These are phyloP conservation scores for Cyclotella baltica DNA, from an alignment of 108 stramenopile genomes.

Conservation along the genomic window DNA sequence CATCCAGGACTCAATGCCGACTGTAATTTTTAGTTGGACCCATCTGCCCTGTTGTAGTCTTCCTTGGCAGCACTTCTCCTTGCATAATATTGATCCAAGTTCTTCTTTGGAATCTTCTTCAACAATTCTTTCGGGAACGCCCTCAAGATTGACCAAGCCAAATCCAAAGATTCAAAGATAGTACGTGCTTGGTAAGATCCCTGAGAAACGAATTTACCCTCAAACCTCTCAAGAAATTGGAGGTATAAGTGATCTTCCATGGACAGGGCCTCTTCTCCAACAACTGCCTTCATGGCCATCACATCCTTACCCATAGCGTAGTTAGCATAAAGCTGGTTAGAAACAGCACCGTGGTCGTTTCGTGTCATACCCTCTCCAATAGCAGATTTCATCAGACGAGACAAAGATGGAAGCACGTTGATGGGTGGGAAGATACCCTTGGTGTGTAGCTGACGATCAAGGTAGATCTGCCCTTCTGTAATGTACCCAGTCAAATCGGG, in stretches of 20 bases:
- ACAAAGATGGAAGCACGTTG: constrained; percentile 98
- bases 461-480: constrained; percentile 99
- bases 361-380: constrained; percentile 99
- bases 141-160: constrained; percentile 98
- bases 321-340: constrained; percentile 99
- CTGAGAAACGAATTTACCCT: constrained; percentile 98
- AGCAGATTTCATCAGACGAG: constrained; percentile 99
- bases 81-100: constrained; percentile 94
- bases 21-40: constrained; percentile 17
- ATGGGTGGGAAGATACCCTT: constrained; percentile 99
- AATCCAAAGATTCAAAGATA: constrained; percentile 98
- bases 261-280: constrained; percentile 99
- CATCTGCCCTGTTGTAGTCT: constrained; percentile 77
- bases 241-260: constrained; percentile 99
- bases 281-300: constrained; percentile 99
- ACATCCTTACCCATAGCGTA: constrained; percentile 99
- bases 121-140: constrained; percentile 99
- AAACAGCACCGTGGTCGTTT: constrained; percentile 96
- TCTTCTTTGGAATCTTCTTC: constrained; percentile 99
- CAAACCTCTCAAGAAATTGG: constrained; percentile 98
- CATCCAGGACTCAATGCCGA: neutral
- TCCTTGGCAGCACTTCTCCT: constrained; percentile 87
- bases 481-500: constrained; percentile 99
- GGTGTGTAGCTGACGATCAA: constrained; percentile 98
- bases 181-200: constrained; percentile 98